phyloP scores from a whole-genome alignment of 345 rosid genomes.

The Arabis hirsuta region DNA sequence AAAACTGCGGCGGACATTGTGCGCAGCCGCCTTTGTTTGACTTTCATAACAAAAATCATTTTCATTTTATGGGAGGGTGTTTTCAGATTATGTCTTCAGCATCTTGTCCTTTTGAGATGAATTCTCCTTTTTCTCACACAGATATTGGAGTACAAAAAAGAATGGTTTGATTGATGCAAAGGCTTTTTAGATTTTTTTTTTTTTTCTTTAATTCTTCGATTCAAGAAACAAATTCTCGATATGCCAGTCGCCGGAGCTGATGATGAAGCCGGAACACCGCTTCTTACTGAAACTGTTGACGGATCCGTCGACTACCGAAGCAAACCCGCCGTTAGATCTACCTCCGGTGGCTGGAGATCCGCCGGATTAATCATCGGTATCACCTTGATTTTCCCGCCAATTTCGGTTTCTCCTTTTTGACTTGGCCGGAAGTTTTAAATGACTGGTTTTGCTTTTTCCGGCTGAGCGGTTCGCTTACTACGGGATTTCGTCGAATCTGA shows the following conservation, averaged over 20 bases:
- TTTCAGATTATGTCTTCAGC: no score
- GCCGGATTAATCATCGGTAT: constrained; percentile 56
- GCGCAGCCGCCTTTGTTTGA: no score
- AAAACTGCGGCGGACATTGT: no score
- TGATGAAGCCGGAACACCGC: constrained; percentile 36
- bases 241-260: constrained; percentile 38
- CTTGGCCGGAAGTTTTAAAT: not conserved
- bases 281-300: constrained; percentile 41
- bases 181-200: not conserved
- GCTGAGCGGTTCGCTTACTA: constrained; percentile 58
- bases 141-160: not conserved
- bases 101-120: no score
- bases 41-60: no score
- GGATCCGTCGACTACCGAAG: constrained; percentile 47
- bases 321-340: constrained; percentile 42
- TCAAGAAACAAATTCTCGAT: not conserved
- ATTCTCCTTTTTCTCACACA: no score
- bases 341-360: constrained; percentile 58
- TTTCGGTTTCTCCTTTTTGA: not conserved
- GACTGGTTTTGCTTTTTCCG: not conserved
- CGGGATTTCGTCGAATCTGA: constrained; percentile 55
- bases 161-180: not conserved
- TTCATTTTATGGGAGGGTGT: no score
- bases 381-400: constrained; percentile 16
- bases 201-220: not conserved